phyloP scores from a whole-genome alignment of 768 basidiomycete species.

The Nevesoporus exiguus region DNA sequence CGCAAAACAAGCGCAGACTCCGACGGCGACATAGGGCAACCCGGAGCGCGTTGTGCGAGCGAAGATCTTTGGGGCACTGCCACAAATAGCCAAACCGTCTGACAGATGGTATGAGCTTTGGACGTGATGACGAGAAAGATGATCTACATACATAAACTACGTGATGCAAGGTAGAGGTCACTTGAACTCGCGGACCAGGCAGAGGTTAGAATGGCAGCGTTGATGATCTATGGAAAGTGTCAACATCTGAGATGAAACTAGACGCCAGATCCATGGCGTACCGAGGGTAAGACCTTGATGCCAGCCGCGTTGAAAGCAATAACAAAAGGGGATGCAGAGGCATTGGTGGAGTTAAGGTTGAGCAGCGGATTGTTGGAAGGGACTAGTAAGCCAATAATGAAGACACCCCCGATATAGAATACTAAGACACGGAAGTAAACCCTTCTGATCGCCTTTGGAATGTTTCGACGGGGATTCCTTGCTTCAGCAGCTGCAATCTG shows the following conservation, averaged over 20 bases:
- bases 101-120: constrained; percentile 20
- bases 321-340: neutral
- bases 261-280: neutral
- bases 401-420: constrained; percentile 5
- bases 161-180: constrained; percentile 4
- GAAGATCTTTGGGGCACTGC: constrained; percentile 55
- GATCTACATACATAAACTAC: neutral
- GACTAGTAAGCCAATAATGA: constrained; percentile 4
- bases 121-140: neutral
- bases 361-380: constrained; percentile 19
- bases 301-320: neutral
- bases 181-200: constrained; percentile 7
- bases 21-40: constrained; percentile 43
- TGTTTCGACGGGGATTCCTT: constrained; percentile 3
- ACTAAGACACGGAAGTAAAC: constrained; percentile 3
- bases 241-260: neutral
- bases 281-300: neutral
- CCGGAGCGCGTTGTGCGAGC: constrained; percentile 36
- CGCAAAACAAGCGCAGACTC: constrained; percentile 29
- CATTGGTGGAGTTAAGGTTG: constrained; percentile 19
- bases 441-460: constrained; percentile 1
- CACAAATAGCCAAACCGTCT: constrained; percentile 52
- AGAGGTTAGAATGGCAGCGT: constrained; percentile 3
- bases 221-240: neutral
- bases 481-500: constrained; percentile 5